Evolutionary conservation across 805 yeast species (phyloP).

Genomic region (Cyberlindnera euphorbiiphila): DNA sequence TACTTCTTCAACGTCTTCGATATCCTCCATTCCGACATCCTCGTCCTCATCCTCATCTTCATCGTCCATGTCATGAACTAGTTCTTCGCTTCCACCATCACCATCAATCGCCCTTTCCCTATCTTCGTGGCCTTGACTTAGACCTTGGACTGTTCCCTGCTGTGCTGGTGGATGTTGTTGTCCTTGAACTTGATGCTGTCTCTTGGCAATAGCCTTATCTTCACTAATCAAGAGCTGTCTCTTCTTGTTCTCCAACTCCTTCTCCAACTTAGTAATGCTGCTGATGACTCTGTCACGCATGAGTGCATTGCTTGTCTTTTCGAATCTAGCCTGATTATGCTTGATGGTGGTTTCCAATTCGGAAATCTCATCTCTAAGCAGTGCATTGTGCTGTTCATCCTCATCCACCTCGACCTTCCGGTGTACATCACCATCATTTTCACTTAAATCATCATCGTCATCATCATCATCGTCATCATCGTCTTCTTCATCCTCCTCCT

Average conservation of each 20-base stretch:
- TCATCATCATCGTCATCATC: conserved; percentile 37
- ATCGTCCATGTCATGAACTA: conserved; percentile 31
- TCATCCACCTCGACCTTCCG: conserved; percentile 32
- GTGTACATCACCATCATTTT: conserved; percentile 29
- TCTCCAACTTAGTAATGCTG: conserved; percentile 70
- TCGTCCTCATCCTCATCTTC: conserved; percentile 30
- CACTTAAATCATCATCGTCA: conserved; percentile 32
- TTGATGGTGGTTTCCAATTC: conserved; percentile 78
- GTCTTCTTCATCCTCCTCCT: conserved; percentile 26
- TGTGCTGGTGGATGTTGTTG: no score
- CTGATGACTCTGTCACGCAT: conserved; percentile 82
- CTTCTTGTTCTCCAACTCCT: conserved; percentile 78
- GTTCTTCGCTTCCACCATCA: conserved; percentile 27
- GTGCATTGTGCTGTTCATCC: conserved; percentile 61
- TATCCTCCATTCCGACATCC: conserved; percentile 34
- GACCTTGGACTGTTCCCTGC: no score
- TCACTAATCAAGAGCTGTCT: conserved; percentile 50
- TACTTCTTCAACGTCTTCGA: conserved; percentile 29
- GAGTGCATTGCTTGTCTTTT: conserved; percentile 75
- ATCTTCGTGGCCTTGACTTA: not conserved
- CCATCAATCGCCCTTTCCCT: conserved; percentile 8
- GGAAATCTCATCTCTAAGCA: conserved; percentile 77
- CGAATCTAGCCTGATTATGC: conserved; percentile 68
- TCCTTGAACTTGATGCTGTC: conserved; percentile 28
- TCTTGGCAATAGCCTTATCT: conserved; percentile 26